Base-by-base conservation (phyloP, 768 basidiomycete genomes). In the Rhodotorula paludigena region DNA sequence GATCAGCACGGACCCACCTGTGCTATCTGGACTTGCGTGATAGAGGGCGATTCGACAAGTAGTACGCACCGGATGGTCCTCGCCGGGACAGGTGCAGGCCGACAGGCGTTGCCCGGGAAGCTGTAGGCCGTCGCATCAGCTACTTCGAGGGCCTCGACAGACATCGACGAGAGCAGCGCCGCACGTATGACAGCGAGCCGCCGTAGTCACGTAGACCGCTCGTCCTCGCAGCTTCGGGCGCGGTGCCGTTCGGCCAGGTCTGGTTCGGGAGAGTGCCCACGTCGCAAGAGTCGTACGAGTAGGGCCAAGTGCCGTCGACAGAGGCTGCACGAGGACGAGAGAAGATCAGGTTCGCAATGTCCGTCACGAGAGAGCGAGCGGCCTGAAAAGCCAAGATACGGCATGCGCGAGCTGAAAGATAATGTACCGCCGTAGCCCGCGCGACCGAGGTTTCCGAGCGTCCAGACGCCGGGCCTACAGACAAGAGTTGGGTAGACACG, bases 391-490 rank as follows among this genome's bases (percentile, higher is more conserved):
- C 16, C 6, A 30, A 56, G 52, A 8, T 33, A 42, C 14, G 33
- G 32, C 30, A 28, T 5, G 11, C n/a, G 30, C 48, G 15, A 15
- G 30, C 48, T n/a, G 1, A 89, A 91, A 1, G 89, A 87, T 25
- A 88, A 89, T 45, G 89, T 87, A 25, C 88, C 89, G 49, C 93
- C 93, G 78, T 87, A 92, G 2, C 91, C 93, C 38, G 92, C 87
- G 64, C 92, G 80, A 72, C 82, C 92, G 82, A 91, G 82, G 76
- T 92, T 94, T 2, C 90, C 59, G 32, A 66, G 42, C 5, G 66
- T 68, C 66, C 71, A 72, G 16, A 63, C 61, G 30, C 54, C 41
- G 25, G 44, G 60, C 58, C 57, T 84, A 82, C 86, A n/a, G n/a
- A 92, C 4, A 39, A 5, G 59, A 33, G 8, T n/a, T 5, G 30